Evolutionary conservation across 78 protist genomes (phyloP).

Genomic region (Dictyostelium intermedium): DNA sequence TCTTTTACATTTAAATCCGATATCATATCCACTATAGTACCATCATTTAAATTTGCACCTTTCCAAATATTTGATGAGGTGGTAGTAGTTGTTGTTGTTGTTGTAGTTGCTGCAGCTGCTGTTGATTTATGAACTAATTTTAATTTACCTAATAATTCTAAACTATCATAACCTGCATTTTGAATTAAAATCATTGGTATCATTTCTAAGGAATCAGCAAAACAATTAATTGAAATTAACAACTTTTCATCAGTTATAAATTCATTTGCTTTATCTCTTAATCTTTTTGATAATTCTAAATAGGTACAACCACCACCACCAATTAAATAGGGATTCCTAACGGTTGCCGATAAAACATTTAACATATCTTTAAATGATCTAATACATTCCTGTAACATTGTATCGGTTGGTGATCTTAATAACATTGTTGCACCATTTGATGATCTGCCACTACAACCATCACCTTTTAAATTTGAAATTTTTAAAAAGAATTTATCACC

Average conservation of each 20-base stretch:
- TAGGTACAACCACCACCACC: conserved; percentile 75
- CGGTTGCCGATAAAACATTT: conserved; percentile 8
- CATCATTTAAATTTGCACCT: conserved; percentile 49
- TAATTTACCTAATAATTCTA: conserved; percentile 4
- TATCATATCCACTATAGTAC: conserved; percentile 59
- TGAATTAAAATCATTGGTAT: conserved; percentile 53
- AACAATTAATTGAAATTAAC: neutral
- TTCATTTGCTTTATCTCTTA: neutral
- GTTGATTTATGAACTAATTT: neutral
- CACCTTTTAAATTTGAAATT: neutral
- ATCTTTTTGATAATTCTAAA: conserved; percentile 16
- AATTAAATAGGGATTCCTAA: conserved; percentile 47
- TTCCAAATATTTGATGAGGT: neutral
- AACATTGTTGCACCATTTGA: conserved; percentile 52
- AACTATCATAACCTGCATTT: conserved; percentile 63
- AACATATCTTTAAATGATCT: conserved; percentile 71
- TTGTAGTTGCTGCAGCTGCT: neutral
- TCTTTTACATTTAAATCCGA: conserved; percentile 17
- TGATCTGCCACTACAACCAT: neutral
- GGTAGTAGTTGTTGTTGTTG: too few species aligned
- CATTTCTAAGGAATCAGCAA: conserved; percentile 51
- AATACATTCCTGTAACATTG: conserved; percentile 46
- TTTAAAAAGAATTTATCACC: conserved; percentile 27
- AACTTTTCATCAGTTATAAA: conserved; percentile 16
- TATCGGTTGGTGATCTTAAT: conserved; percentile 64